phyloP scores from a whole-genome alignment of 768 basidiomycete species.

The Amanita molliuscula region DNA sequence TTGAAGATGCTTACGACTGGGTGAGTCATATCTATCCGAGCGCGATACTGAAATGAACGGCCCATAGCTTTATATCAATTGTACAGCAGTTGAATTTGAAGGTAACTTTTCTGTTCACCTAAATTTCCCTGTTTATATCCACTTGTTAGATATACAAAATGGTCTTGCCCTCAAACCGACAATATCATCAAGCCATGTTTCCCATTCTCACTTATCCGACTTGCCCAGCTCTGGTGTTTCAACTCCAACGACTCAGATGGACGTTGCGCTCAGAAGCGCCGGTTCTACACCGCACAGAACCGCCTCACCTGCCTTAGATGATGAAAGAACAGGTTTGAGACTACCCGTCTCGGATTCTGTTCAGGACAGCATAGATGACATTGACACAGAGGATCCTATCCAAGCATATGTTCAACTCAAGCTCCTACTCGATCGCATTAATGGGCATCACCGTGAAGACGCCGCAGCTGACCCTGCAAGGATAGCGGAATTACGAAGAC shows the following conservation, averaged over 20 bases:
- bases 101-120: slow-evolving; percentile 14
- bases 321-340: neutral
- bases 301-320: neutral
- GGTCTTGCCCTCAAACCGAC: neutral
- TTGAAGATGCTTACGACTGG: slow-evolving; percentile 93
- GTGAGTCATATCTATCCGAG: slow-evolving; percentile 28
- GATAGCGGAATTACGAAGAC: slow-evolving; percentile 27
- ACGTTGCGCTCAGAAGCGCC: neutral
- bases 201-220: neutral
- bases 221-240: neutral
- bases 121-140: slow-evolving; percentile 1
- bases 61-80: slow-evolving; percentile 54
- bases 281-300: neutral
- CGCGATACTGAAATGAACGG: neutral
- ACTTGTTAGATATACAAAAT: neutral
- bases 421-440: slow-evolving; percentile 40
- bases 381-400: slow-evolving; percentile 45
- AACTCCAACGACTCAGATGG: neutral
- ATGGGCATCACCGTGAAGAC: slow-evolving; percentile 18
- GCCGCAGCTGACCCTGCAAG: slow-evolving; percentile 13
- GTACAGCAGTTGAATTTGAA: slow-evolving; percentile 47
- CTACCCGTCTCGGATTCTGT: neutral
- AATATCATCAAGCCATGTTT: neutral
- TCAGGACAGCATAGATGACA: neutral
- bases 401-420: slow-evolving; percentile 53